These are phyloP conservation scores for Coelastrella sp. DNA, from an alignment of 139 green algal species.

Conservation along the genomic window DNA sequence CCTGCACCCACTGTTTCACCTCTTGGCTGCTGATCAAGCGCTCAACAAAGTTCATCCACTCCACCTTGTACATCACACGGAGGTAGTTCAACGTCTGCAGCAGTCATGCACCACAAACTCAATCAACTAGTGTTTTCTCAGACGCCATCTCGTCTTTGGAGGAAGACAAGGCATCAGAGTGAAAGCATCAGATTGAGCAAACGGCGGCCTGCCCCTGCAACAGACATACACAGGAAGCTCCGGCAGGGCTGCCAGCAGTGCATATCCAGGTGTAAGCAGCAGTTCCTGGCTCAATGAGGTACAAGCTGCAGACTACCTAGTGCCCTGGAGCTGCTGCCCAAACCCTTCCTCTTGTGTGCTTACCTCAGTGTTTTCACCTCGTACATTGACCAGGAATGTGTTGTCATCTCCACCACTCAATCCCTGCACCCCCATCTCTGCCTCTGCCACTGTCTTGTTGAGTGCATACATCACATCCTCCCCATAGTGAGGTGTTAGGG, in stretches of 20 bases:
- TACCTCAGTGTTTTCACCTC: conserved; percentile 5
- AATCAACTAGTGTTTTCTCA: too few relatives aligned
- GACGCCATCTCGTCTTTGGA: too few relatives aligned
- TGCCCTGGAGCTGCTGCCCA: too few relatives aligned
- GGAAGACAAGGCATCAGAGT: too few relatives aligned
- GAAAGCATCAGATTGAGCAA: too few relatives aligned
- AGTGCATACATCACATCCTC: conserved; percentile 82
- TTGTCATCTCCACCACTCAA: not conserved
- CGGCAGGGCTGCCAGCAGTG: too few relatives aligned
- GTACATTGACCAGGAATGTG: not conserved
- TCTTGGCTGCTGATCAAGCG: conserved; percentile 36
- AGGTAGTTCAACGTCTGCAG: conserved; percentile 41
- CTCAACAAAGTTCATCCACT: conserved; percentile 54
- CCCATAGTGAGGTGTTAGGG: conserved; percentile 75
- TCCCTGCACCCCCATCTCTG: conserved; percentile 9
- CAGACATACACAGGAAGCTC: too few relatives aligned
- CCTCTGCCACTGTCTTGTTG: conserved; percentile 34
- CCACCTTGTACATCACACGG: conserved; percentile 14
- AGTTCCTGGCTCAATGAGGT: too few relatives aligned
- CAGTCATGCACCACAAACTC: not conserved
- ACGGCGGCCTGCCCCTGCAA: too few relatives aligned
- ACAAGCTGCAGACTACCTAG: too few relatives aligned
- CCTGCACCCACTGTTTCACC: not conserved
- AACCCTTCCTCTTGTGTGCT: not conserved
- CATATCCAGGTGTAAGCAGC: too few relatives aligned